Evolutionary conservation across 2,329 filamentous ascomycete genomes (phyloP), one percentile per base, ranked within the genome.

Genomic region (Hymenoscyphus linearis): DNA sequence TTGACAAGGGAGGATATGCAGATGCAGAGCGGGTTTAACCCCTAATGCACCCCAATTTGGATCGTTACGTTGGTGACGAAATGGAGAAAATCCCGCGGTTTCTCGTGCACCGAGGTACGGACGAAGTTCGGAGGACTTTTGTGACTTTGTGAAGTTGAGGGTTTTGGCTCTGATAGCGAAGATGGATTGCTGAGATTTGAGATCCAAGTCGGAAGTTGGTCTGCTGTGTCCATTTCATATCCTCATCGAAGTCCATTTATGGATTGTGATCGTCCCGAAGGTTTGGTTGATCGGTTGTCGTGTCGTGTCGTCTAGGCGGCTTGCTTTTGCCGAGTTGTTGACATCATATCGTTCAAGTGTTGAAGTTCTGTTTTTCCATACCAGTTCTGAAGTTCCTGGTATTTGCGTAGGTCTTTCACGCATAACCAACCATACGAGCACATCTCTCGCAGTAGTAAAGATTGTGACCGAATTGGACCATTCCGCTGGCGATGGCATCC

Each of bases 401-500:
- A 25, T 47, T 22, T 34, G n/a, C 26, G 12, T 16, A 18, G 12
- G 14, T 50, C 35, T 25, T 68, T 82, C 80, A 86, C 72, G 81
- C 83, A 74, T 86, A 87, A 67, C 85, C 85, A 35, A 85, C 82
- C 72, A 85, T 82, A 70, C 80, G 82, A 62, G 85, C 85, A 71
- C 85, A 88, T 37, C 83, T 79, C 62, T 81, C 78, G 75, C 85
- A 87, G 74, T 88, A 87, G 76, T 87, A 87, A 63, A 87, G 80
- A 73, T 85, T 85, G 72, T 83, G 82, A 1, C 84, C 83, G 64
- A 87, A 84, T 69, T 82, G 80, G 14, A 88, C 80, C 85, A 88
- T 88, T 64, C 84, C 85, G 61, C 77, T 82, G 52, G 81, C 76
- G 66, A 75, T 77, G 56, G 80, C 76, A 72, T 86, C 83, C 72